Base-by-base conservation (phyloP, 495 filamentous ascomycete species). In the Aspergillus kassunensis region DNA sequence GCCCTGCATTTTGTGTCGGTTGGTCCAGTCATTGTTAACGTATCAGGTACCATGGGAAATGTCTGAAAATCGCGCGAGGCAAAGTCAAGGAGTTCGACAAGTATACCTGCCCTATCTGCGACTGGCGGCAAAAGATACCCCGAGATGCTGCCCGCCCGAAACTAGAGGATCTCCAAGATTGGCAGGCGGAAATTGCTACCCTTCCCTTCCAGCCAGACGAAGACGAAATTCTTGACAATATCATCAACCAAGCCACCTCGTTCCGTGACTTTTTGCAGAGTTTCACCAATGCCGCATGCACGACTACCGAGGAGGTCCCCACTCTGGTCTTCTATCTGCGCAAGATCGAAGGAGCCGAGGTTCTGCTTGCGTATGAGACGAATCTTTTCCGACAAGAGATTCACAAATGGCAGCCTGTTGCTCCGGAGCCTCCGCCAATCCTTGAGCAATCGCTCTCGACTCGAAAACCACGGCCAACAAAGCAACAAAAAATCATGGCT, bases 41-140 rank as follows among this genome's bases (percentile, higher is more conserved):
- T n/a, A 21, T 20, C 54, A 90, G 87, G 87, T 99, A 99, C 61
- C 93, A 99, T 60, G 90, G 92, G 33, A 97, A 97, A 69, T 99
- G 93, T 63, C 78, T 99, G 30, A 99, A 99, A 75, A 97, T 99
- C 52, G 95, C 95, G 13, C 81, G 93, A 37, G 93, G 93, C 12
- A 97, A 97, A 61, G 88, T 97, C 53, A 97, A 96, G 72, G 93
- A 97, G 59, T 91, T 95, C 51, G 95, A 97, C 59, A 95, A 95
- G 63, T 99, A 96, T 70, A 97, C 92, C 15, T 99, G 93, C 59
- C 93, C 93, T 0, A 95, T 99, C 56, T 99, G 93, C 66, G 93
- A 99, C 60, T 97, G 90, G 82, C 84, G 93, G 23, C 87, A 96
- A 58, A 95, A 95, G 74, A 99, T 99, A 43, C 93, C 93, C 33